phyloP scores from a whole-genome alignment of 108 stramenopile species.

The Skeletonema costatum region DNA sequence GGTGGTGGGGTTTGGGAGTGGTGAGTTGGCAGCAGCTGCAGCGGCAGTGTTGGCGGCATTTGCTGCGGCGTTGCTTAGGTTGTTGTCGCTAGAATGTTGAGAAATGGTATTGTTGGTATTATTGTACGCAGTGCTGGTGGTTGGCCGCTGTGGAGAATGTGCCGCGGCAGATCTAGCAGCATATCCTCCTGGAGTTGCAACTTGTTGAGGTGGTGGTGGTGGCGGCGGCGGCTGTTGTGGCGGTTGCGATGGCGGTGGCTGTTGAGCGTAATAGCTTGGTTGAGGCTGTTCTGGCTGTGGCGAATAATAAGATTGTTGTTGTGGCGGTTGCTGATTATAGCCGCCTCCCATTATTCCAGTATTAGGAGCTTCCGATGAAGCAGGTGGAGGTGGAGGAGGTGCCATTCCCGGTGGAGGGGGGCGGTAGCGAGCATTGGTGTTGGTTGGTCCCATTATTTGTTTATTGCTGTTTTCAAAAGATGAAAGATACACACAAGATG shows the following conservation, averaged over 20 bases:
- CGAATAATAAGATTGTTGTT: conserved; percentile 8
- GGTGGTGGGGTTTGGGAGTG: neutral
- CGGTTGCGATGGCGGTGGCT: neutral
- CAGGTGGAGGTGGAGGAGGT: conserved; percentile 38
- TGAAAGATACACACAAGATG: conserved; percentile 2
- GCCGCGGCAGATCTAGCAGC: conserved; percentile 43
- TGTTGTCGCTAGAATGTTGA: neutral
- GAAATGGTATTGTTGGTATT: conserved; percentile 17
- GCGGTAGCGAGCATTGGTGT: conserved; percentile 42
- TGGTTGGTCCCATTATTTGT: conserved; percentile 27
- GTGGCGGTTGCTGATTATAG: conserved; percentile 19
- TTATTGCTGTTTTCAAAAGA: neutral
- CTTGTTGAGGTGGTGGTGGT: conserved; percentile 21
- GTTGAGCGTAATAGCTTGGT: conserved; percentile 2
- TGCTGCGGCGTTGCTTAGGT: neutral
- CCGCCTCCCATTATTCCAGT: conserved; percentile 1
- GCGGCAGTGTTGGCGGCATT: neutral
- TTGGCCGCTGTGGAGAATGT: conserved; percentile 25
- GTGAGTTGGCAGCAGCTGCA: neutral
- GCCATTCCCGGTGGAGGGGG: conserved; percentile 46
- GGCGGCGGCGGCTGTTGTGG: neutral
- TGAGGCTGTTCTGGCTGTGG: conserved; percentile 20
- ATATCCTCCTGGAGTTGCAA: conserved; percentile 15
- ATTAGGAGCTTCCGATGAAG: conserved; percentile 3
- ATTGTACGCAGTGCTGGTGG: conserved; percentile 3